Percentiles rank a stretch among this genome's conserved stretches.
These are phyloP conservation scores for Rosa persica DNA, from an alignment of 306 rosid genomes.

Conservation along the genomic window DNA sequence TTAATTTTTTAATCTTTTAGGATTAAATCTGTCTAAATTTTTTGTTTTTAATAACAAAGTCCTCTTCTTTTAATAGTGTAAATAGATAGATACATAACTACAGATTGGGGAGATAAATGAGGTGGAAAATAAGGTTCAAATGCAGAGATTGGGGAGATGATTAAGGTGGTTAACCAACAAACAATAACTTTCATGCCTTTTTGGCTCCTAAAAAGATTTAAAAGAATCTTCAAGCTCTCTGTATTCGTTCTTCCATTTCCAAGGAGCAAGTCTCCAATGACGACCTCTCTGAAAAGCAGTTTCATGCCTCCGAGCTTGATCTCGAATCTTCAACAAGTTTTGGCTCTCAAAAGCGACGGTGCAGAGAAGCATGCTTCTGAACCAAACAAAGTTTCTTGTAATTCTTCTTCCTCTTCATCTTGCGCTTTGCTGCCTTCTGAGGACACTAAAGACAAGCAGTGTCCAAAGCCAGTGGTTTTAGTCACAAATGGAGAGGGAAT, in stretches of 20 bases:
- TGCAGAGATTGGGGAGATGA: background rate
- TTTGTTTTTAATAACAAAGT: too few relatives aligned
- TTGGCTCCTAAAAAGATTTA: conserved; percentile 8
- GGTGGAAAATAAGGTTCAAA: background rate
- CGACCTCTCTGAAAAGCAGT: conserved; percentile 45
- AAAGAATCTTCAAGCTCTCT: background rate
- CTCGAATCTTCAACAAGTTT: conserved; percentile 51
- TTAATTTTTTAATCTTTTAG: too few relatives aligned
- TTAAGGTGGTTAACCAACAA: background rate
- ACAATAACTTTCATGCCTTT: background rate
- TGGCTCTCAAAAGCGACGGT: conserved; percentile 30
- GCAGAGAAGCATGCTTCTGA: conserved; percentile 27
- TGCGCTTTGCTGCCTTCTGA: conserved; percentile 12
- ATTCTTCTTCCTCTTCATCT: background rate
- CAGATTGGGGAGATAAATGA: background rate
- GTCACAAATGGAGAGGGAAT: conserved; percentile 53
- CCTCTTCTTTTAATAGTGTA: too few relatives aligned
- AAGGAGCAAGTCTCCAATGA: conserved; percentile 27
- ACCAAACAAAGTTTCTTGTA: conserved; percentile 12
- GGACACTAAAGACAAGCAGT: conserved; percentile 4
- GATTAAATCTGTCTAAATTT: too few relatives aligned
- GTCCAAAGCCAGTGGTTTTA: conserved; percentile 38
- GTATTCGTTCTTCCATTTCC: background rate
- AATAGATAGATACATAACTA: too few relatives aligned
- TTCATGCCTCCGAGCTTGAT: conserved; percentile 48